A percentile compares a stretch with the other conserved stretches of the same genome.
phyloP scores from a whole-genome alignment of 1,139 yeast genomes.

The Eremothecium gossypii region DNA sequence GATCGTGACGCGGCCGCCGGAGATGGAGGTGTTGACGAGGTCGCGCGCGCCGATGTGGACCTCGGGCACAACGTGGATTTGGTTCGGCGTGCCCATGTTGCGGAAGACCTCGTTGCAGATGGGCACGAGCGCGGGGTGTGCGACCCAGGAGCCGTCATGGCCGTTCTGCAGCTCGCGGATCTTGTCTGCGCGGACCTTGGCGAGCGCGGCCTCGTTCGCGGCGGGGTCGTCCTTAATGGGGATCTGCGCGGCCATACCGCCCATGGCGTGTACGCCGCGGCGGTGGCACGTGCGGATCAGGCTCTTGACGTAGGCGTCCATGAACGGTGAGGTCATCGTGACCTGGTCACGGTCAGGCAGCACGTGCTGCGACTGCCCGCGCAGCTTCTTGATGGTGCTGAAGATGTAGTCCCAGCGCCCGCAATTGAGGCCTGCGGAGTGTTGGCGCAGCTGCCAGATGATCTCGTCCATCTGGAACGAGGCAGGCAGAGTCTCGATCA shows the following conservation, averaged over 20 bases:
- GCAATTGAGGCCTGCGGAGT: conserved; percentile 61
- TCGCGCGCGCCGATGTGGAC: conserved; percentile 43
- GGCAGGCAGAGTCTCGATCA: conserved; percentile 64
- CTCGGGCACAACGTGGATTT: conserved; percentile 45
- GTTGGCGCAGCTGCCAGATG: conserved; percentile 56
- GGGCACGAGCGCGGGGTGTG: conserved; percentile 76
- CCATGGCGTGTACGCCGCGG: conserved; percentile 71
- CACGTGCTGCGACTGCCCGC: conserved; percentile 50
- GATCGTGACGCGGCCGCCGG: conserved; percentile 51
- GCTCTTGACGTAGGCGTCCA: conserved; percentile 61
- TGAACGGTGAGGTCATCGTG: conserved; percentile 71
- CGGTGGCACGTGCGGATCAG: conserved; percentile 60
- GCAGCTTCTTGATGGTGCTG: conserved; percentile 55
- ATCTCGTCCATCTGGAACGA: conserved; percentile 71
- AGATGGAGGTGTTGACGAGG: conserved; percentile 56
- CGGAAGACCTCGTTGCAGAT: conserved; percentile 65
- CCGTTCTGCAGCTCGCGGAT: conserved; percentile 67
- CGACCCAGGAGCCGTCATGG: conserved; percentile 84
- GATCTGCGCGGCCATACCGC: conserved; percentile 82
- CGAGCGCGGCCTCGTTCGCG: conserved; percentile 53
- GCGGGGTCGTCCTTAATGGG: conserved; percentile 60
- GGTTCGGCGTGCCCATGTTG: conserved; percentile 78
- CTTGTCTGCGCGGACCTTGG: conserved; percentile 59
- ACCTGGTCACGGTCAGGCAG: conserved; percentile 66
- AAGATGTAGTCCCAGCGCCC: conserved; percentile 75